Evolutionary conservation across 2,329 filamentous ascomycete genomes (phyloP), one percentile per base, ranked within the genome.

Genomic region (Arachnomyces sp.): DNA sequence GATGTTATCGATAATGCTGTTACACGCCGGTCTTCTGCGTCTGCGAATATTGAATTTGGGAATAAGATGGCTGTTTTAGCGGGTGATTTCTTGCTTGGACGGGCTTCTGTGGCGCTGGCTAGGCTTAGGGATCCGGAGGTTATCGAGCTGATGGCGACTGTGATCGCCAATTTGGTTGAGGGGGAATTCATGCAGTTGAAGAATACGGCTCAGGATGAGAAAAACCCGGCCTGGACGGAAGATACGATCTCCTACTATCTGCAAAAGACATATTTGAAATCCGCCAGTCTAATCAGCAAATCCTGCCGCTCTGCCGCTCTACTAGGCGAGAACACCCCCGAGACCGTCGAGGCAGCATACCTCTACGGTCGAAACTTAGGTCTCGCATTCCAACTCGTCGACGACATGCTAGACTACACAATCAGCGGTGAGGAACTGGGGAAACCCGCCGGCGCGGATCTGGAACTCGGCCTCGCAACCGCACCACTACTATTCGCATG

Each of bases 131-230:
- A 98, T 57, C 84, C 89, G 32, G 92, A 98, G 65, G 92, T 98
- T 2, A 87, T 88, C 7, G 92, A 98, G 68, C 75, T 98, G 6
- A 71, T 98, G 21, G 88, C 92, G 3, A 96, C 90, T 1, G 92
- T 96, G 31, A 96, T 98, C 52, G 90, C 92, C 33, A 98, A 98
- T 61, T 72, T 98, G 17, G 89, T 98, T 14, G 92, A 98, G 68
- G 92, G 92, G 57, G 92, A 98, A 66, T 96, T 98, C 70, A 98
- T 98, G 92, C 92, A 98, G 71, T 72, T 98, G 53, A 93, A 95
- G 69, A 98, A 98, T 65, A 96, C 92, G 1, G 86, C 85, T 34
- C 74, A 78, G 49, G 90, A 95, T 60, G 90, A 96, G 71, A 74
- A 77, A 49, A 82, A 85, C 51, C 90, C 90, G 1, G 69, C 75